Evolutionary conservation across 768 basidiomycete genomes (phyloP).

Genomic region (Cystobasidiopsis lactophilus): DNA sequence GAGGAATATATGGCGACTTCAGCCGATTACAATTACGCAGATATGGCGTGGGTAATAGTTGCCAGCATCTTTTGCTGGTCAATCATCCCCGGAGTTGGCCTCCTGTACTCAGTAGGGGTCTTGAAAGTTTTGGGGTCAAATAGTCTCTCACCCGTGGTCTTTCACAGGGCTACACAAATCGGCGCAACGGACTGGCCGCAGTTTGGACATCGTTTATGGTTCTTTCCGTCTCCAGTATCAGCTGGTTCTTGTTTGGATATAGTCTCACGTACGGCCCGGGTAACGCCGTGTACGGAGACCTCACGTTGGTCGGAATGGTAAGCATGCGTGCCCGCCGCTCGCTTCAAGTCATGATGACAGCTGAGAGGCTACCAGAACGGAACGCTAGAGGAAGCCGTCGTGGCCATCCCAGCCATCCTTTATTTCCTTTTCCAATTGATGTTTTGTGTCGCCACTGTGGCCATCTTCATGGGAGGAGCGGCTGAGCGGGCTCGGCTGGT

Average conservation of each 20-base stretch:
- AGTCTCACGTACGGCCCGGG: neutral
- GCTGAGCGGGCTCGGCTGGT: conserved; percentile 6
- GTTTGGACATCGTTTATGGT: neutral
- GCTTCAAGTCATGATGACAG: neutral
- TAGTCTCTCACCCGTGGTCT: neutral
- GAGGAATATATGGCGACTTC: too few relatives aligned
- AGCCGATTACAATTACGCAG: too few relatives aligned
- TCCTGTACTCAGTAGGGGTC: neutral
- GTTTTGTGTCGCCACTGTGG: conserved; percentile 2
- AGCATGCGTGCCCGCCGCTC: neutral
- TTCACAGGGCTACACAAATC: conserved; percentile 6
- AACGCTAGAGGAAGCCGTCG: neutral
- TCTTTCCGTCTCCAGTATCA: neutral
- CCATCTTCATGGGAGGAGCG: conserved; percentile 3
- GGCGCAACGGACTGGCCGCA: neutral
- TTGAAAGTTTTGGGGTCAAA: too few relatives aligned
- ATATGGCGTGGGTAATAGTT: too few relatives aligned
- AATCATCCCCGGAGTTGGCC: conserved; percentile 3
- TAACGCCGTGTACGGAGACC: neutral
- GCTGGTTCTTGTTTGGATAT: neutral
- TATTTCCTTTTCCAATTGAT: conserved; percentile 3
- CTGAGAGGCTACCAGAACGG: neutral
- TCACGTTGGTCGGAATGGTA: neutral
- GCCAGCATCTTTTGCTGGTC: conserved; percentile 1
- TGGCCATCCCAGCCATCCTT: neutral